These are phyloP conservation scores for Oemleria cerasiformis DNA, from an alignment of 306 rosid genomes.

Conservation along the genomic window DNA sequence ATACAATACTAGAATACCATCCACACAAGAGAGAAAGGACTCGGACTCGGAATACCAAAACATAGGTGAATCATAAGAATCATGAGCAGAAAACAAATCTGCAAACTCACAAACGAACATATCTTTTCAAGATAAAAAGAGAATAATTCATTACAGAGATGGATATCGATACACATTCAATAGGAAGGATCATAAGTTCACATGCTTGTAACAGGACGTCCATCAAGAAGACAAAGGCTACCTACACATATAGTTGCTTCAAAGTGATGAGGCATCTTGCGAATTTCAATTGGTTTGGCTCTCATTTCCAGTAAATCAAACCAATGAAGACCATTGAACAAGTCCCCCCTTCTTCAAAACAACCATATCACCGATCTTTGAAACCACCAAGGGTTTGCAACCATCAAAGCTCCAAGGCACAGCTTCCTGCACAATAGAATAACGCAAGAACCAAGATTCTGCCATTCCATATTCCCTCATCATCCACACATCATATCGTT, in stretches of 20 bases:
- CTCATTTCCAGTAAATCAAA: background rate
- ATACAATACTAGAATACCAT: too few species aligned
- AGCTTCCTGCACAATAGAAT: background rate
- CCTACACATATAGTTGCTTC: background rate
- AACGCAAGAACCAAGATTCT: background rate
- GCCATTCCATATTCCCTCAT: slow-evolving; percentile 1
- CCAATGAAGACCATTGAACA: background rate
- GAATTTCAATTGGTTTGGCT: background rate
- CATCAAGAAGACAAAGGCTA: background rate
- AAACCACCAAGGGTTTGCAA: background rate
- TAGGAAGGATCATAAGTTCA: too few species aligned
- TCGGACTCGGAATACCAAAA: too few species aligned
- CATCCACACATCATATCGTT: background rate
- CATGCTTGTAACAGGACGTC: background rate
- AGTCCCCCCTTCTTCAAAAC: background rate
- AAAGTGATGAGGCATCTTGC: background rate
- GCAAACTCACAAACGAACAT: too few species aligned
- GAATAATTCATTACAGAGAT: too few species aligned
- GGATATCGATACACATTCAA: too few species aligned
- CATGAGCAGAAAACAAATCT: too few species aligned
- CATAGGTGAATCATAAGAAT: too few species aligned
- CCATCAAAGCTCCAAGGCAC: background rate
- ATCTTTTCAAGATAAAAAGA: too few species aligned
- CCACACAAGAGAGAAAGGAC: too few species aligned
- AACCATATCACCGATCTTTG: background rate